Base-by-base conservation (phyloP, 108 stramenopile species). In the Schizochytrium sp. region DNA sequence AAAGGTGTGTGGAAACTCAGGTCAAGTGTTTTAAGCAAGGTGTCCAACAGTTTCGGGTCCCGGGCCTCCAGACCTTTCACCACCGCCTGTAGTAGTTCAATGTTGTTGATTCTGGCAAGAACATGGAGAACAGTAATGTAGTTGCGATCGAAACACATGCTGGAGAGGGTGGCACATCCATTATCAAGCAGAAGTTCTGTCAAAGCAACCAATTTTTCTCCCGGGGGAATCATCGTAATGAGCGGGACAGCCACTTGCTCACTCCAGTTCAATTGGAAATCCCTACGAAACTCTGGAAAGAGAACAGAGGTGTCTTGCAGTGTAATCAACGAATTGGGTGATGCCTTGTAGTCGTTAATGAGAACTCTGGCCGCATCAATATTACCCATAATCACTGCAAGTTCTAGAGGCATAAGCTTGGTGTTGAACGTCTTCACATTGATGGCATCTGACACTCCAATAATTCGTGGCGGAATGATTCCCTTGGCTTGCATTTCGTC, bases 361-460 rank as follows among this genome's bases (percentile, higher is more conserved):
- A 83, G 3, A 28, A 55, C 3, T 7, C 53, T 17, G 5, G 28
- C 76, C 10, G 55, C 76, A 8, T 83, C 50, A 40, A 83, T n/a
- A 28, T 55, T 47, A 2, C 76, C 76, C 12, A 83, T 49, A 40
- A 83, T 83, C 28, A 83, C 28, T n/a, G 76, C 76, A 10, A 83
- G 1, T 40, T 83, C 50, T n/a, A 83, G 76, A 10, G 76, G 50
- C 47, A 28, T 83, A 38, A 49, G 53, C 76, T 83, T 83, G 12
- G 47, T 49, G 8, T 83, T 55, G 53, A 83, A 83, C 5, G 76
- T 55, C 50, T 55, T 49, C 50, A 55, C 47, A 1, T 40, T 28
- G 2, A 83, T n/a, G 28, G 53, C 10, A 53, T 83, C 76, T 1
- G 8, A 17, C 8, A 83, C 50, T n/a, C n/a, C 28, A 28, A 83